Conservation (phyloP, 176 grass and related monocot genomes). For the Oryza meyeriana region DNA sequence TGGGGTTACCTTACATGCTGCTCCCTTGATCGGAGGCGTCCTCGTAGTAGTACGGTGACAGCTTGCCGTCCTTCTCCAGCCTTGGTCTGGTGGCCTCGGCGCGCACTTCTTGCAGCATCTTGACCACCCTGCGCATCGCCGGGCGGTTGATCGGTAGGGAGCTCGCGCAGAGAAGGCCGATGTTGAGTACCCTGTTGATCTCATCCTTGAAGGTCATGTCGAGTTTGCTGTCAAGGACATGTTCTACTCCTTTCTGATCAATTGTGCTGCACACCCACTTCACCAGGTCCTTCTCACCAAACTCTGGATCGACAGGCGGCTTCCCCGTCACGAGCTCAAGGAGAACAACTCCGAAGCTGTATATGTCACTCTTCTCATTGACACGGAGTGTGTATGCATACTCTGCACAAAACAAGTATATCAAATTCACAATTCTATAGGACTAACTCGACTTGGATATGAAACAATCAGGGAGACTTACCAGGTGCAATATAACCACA, state of each 20-base stretch:
- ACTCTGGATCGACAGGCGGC: constrained; percentile 65
- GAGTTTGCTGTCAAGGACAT: constrained; percentile 59
- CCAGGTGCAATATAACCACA: constrained; percentile 93
- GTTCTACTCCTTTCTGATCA: constrained; percentile 63
- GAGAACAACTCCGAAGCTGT: constrained; percentile 91
- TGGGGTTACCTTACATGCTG: constrained; percentile 24
- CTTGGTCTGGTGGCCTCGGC: constrained; percentile 23
- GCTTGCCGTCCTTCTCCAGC: constrained; percentile 48
- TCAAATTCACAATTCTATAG: neutral
- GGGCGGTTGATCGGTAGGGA: constrained; percentile 89
- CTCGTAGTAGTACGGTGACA: constrained; percentile 66
- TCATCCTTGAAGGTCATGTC: constrained; percentile 51
- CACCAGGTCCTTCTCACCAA: constrained; percentile 89
- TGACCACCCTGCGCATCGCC: constrained; percentile 69
- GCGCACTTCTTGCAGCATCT: constrained; percentile 80
- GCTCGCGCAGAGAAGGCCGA: constrained; percentile 72
- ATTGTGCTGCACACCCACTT: constrained; percentile 73
- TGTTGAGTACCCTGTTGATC: constrained; percentile 61
- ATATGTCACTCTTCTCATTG: constrained; percentile 92
- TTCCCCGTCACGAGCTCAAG: constrained; percentile 80
- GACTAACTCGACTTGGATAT: neutral
- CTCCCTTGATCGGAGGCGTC: constrained; percentile 52
- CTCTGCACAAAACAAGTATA: constrained; percentile 35
- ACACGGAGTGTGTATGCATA: constrained; percentile 88
- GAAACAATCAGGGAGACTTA: constrained; percentile 14